phyloP scores from a whole-genome alignment of 2,329 filamentous ascomycete species.

The Ophiostoma ips region DNA sequence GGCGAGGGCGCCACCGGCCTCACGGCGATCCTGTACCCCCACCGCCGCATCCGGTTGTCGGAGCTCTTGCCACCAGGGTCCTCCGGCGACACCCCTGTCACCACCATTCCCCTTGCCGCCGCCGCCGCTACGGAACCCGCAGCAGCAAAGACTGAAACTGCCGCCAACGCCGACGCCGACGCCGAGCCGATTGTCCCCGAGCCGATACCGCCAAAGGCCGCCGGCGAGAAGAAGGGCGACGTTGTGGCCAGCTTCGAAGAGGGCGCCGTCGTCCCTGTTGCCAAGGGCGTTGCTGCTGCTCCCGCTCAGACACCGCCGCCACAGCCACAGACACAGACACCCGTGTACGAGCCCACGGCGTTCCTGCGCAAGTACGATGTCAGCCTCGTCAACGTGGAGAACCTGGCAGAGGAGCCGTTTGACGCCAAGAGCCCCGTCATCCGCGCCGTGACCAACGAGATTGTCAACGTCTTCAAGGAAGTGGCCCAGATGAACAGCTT shows the following conservation, averaged over 20 bases:
- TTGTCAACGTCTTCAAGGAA: conserved; percentile 97
- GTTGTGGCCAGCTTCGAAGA: conserved; percentile 97
- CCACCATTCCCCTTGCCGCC: neutral
- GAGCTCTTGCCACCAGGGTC: conserved; percentile 57
- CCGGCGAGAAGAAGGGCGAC: conserved; percentile 67
- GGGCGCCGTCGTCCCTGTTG: conserved; percentile 39
- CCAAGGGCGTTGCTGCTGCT: conserved; percentile 39
- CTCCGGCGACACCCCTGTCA: neutral
- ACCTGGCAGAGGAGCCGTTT: conserved; percentile 74
- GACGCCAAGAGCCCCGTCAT: conserved; percentile 84
- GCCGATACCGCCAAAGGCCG: conserved; percentile 40
- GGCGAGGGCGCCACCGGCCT: conserved; percentile 73
- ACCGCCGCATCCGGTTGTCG: conserved; percentile 84
- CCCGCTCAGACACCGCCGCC: neutral
- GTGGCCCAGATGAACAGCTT: conserved; percentile 86
- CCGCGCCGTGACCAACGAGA: conserved; percentile 87
- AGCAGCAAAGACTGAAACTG: conserved; percentile 26
- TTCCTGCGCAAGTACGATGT: conserved; percentile 87
- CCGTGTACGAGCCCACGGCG: conserved; percentile 67
- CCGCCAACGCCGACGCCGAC: conserved; percentile 27
- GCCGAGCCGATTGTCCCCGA: conserved; percentile 38
- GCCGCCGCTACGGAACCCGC: neutral
- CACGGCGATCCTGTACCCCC: conserved; percentile 90
- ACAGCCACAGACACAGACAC: neutral
- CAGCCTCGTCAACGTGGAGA: conserved; percentile 90